Evolutionary conservation across 257 asterid genomes (phyloP).

Genomic region (Thymus mandschuricus): DNA sequence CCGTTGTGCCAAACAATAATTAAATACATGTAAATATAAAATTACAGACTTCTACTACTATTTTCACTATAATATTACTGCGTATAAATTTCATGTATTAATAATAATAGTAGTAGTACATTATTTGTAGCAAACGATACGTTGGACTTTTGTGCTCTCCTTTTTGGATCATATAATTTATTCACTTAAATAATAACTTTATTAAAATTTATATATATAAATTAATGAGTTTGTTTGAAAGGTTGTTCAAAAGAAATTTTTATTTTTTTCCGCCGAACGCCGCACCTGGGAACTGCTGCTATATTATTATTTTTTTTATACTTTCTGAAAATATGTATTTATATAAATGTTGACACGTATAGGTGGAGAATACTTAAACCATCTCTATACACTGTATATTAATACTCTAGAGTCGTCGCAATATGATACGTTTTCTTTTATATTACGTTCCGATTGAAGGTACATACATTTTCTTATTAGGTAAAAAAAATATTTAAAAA

Average conservation of each 20-base stretch:
- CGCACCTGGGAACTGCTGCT: conserved; percentile 95
- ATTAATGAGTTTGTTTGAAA: conserved; percentile 36
- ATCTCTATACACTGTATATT: conserved; percentile 23
- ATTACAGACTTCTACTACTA: no score
- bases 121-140: conserved; percentile 9
- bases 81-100: background rate
- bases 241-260: conserved; percentile 30
- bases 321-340: conserved; percentile 42
- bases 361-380: conserved; percentile 21
- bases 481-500: no score
- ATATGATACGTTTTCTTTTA: no score
- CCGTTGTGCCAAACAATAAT: no score
- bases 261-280: conserved; percentile 80
- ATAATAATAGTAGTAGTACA: background rate
- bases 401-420: background rate
- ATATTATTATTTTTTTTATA: conserved; percentile 32
- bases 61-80: no score
- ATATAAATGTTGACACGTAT: conserved; percentile 37
- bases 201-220: background rate
- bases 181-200: background rate
- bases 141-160: conserved; percentile 3
- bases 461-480: no score
- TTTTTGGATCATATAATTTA: conserved; percentile 19
- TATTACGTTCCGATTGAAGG: no score
- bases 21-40: no score